A percentile compares a stretch with the other conserved stretches of the same genome.
These are phyloP conservation scores for Austroboletus eburneus DNA, from an alignment of 768 basidiomycete genomes.

Conservation along the genomic window DNA sequence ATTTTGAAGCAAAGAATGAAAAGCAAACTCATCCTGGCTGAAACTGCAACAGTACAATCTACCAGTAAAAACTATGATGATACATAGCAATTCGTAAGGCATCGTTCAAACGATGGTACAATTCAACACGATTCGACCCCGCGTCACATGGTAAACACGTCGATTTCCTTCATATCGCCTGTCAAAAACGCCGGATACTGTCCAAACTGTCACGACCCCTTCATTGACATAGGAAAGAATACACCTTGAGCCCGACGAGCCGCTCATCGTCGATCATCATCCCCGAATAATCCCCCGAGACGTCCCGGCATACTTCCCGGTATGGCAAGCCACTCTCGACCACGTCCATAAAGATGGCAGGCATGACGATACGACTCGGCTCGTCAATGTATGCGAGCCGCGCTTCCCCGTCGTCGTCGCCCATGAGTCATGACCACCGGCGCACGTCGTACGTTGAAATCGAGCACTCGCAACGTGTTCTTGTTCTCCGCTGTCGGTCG, in stretches of 20 bases:
- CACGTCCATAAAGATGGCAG: conserved; percentile 19
- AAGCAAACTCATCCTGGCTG: too few species aligned
- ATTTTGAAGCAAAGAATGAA: too few species aligned
- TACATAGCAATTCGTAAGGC: too few species aligned
- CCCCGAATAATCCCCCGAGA: conserved; percentile 32
- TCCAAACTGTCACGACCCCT: too few species aligned
- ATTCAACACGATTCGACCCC: too few species aligned
- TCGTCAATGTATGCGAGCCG: conserved; percentile 3
- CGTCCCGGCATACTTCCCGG: conserved; percentile 21
- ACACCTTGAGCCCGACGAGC: conserved; percentile 38
- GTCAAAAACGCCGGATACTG: too few species aligned
- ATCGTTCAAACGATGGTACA: too few species aligned
- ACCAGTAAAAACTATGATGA: too few species aligned
- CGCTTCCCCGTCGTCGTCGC: background rate
- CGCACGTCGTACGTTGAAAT: conserved; percentile 28
- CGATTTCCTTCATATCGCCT: too few species aligned
- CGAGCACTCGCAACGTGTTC: conserved; percentile 23
- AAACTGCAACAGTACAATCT: too few species aligned
- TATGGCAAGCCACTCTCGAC: conserved; percentile 33
- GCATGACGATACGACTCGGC: conserved; percentile 9
- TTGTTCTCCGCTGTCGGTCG: conserved; percentile 7
- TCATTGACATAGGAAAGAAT: conserved; percentile 6
- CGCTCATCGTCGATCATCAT: conserved; percentile 43
- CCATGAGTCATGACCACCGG: background rate
- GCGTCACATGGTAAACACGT: too few species aligned